A percentile compares a stretch with the other conserved stretches of the same genome.
Evolutionary conservation across 805 yeast genomes (phyloP).

Genomic region (Candida adriatica): DNA sequence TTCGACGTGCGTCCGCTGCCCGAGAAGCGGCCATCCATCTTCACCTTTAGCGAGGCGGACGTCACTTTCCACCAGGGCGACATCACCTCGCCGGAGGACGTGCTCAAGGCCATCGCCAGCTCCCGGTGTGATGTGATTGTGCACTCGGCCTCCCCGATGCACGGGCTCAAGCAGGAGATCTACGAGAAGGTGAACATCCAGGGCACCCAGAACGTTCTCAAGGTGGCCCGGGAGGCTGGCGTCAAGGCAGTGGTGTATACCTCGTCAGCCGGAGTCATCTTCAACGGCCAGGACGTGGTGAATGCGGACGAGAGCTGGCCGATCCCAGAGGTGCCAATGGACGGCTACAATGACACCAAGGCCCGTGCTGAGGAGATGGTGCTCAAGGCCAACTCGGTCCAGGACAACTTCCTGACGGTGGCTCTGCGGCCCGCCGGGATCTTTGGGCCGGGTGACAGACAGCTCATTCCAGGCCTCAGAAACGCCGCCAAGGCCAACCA

Average conservation of each 20-base stretch:
- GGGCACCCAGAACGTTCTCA: constrained; percentile 75
- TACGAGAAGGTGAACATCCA: constrained; percentile 86
- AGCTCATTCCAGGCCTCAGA: constrained; percentile 87
- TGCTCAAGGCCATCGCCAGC: constrained; percentile 49
- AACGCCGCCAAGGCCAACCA: constrained; percentile 78
- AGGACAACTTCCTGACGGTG: constrained; percentile 58
- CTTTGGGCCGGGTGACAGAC: constrained; percentile 98
- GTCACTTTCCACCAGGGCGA: constrained; percentile 75
- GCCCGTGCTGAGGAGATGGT: constrained; percentile 86
- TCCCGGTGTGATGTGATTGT: constrained; percentile 71
- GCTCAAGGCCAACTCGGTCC: constrained; percentile 59
- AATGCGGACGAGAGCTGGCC: constrained; percentile 96
- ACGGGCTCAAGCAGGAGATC: constrained; percentile 74
- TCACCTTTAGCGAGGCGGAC: constrained; percentile 58
- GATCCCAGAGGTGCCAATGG: constrained; percentile 88
- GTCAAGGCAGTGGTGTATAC: constrained; percentile 79
- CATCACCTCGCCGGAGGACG: constrained; percentile 66
- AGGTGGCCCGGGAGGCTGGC: constrained; percentile 46
- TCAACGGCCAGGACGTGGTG: constrained; percentile 86
- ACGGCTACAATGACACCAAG: constrained; percentile 92
- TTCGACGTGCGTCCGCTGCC: constrained; percentile 91
- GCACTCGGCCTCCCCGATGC: constrained; percentile 96
- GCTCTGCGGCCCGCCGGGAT: constrained; percentile 97
- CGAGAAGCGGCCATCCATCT: constrained; percentile 57
- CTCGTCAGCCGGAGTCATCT: constrained; percentile 95